Conservation (phyloP, 352 stramenopile species). For the Sclerospora graminicola region DNA sequence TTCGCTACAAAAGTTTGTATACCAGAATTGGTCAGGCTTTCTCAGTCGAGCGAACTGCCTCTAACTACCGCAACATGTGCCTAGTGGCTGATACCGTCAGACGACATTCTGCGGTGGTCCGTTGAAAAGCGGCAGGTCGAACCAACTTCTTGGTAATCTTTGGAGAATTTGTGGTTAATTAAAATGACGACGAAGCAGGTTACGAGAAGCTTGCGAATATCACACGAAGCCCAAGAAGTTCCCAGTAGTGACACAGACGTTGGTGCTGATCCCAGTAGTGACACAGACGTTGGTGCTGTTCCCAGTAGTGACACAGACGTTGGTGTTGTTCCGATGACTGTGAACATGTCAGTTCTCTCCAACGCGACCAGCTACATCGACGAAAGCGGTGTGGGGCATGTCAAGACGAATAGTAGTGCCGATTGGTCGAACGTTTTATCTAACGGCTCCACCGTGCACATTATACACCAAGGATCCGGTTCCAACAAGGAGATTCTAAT, state of each 20-base stretch:
- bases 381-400: conserved; percentile 18
- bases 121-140: too few relatives aligned
- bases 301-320: not conserved
- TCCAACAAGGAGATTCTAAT: conserved; percentile 26
- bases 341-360: conserved; percentile 25
- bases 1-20: too few relatives aligned
- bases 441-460: conserved; percentile 32
- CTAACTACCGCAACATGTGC: too few relatives aligned
- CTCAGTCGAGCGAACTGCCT: too few relatives aligned
- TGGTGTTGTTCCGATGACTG: not conserved
- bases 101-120: too few relatives aligned
- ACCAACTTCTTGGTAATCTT: too few relatives aligned
- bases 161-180: too few relatives aligned
- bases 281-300: not conserved
- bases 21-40: too few relatives aligned
- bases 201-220: not conserved
- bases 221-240: conserved; percentile 7
- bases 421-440: conserved; percentile 28
- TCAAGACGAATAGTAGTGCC: conserved; percentile 19
- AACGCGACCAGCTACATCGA: conserved; percentile 21
- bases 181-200: conserved; percentile 1
- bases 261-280: not conserved
- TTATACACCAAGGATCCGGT: conserved; percentile 29
- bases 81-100: too few relatives aligned
- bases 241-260: not conserved